phyloP scores from a whole-genome alignment of 495 filamentous ascomycete genomes.

The Rhypophila decipiens region DNA sequence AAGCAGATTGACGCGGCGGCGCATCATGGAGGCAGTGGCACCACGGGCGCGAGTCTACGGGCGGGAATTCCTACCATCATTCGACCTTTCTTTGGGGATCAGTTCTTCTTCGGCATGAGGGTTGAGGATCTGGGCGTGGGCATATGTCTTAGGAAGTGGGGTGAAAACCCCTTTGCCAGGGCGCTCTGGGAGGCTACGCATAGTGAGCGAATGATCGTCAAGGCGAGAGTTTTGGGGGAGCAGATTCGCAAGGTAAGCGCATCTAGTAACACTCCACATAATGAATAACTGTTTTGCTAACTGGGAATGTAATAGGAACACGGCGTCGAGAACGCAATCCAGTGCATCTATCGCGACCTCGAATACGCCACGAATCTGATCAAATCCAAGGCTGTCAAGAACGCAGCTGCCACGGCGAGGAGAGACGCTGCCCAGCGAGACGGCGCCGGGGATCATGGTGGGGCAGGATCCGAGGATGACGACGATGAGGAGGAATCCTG shows the following conservation, averaged over 20 bases:
- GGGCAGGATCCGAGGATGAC: conserved; percentile 20
- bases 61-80: conserved; percentile 92
- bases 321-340: conserved; percentile 81
- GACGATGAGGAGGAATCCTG: conserved; percentile 43
- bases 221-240: conserved; percentile 72
- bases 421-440: conserved; percentile 28
- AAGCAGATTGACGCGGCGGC: conserved; percentile 87
- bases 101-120: conserved; percentile 88
- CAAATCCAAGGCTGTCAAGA: conserved; percentile 49
- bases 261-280: neutral
- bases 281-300: conserved; percentile 47
- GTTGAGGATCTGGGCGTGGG: conserved; percentile 92
- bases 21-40: conserved; percentile 93
- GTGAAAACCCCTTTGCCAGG: conserved; percentile 69
- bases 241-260: conserved; percentile 74
- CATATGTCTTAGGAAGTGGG: conserved; percentile 82
- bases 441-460: conserved; percentile 17
- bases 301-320: conserved; percentile 55
- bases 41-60: conserved; percentile 87
- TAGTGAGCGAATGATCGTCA: conserved; percentile 80
- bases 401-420: conserved; percentile 33
- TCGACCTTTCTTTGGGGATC: conserved; percentile 96
- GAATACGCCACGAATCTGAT: conserved; percentile 91
- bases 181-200: conserved; percentile 91
- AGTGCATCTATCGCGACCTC: conserved; percentile 89